Base-by-base conservation (phyloP, 257 asterid genomes). In the Henckelia pumila region DNA sequence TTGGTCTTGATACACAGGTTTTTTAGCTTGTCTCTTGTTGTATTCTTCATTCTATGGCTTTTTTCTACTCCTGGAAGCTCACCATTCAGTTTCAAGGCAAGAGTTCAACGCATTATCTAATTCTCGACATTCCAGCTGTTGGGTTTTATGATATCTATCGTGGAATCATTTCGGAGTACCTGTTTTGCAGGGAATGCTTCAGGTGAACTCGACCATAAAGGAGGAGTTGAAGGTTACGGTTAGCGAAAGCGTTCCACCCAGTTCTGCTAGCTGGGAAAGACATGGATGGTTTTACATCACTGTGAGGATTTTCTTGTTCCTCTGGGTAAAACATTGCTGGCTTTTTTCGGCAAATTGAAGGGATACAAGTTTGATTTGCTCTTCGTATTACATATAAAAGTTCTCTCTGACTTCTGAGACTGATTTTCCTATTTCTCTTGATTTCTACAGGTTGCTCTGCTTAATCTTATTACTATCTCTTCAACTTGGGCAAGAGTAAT, bases 401-500 rank as follows among this genome's bases (percentile, higher is more conserved):
- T 67, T 59, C 20, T 70, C 56, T 52, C n/a, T n/a, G n/a, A n/a
- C n/a, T n/a, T 65, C 64, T 29, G 30, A 56, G 61, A 32, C 63
- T 56, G 58, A 26, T 50, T 50, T 71, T 24, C 29, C 61, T 53
- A 61, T 28, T 72, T 20, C 47, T 50, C 20, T 63, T 70, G 61
- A 24, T 65, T 66, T 75, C 67, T 62, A 35, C 87, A 94, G 99
- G 86, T 94, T 83, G 95, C 96, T 37, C 82, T 94, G 75, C 97
- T 94, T 76, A 94, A 94, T 83, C 96, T 94, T 70, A 86, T 94
- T 68, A 94, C 99, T 60, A 91, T 94, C 77, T 94, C 99, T 68
- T 90, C 97, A 67, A 94, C 97, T 56, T 94, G 99, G 99, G 99
- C 99, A 4, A 94, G 99, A 79, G 80, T 94, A 66, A 94, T 87